Percentiles rank a stretch among this genome's conserved stretches.
Conservation (phyloP, 2,329 filamentous ascomycete genomes). For the Pestalotiopsis sp. region DNA sequence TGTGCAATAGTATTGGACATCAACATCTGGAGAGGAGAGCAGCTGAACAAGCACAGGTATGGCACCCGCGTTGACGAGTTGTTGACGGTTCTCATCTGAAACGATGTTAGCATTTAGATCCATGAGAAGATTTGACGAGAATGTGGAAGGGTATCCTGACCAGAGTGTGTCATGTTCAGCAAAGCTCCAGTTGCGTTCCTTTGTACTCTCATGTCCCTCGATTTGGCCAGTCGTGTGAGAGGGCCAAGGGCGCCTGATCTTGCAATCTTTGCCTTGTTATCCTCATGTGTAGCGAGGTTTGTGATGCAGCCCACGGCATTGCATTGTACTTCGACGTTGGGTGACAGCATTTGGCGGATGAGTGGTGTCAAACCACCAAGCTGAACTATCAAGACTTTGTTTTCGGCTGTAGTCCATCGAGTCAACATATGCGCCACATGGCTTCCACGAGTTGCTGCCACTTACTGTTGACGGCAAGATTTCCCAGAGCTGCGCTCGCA, state of each 20-base stretch:
- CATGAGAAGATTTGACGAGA: conserved; percentile 18
- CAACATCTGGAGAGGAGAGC: conserved; percentile 88
- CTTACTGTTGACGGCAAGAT: conserved; percentile 95
- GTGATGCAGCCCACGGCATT: conserved; percentile 99
- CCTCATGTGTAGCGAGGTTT: conserved; percentile 95
- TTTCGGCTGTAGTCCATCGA: conserved; percentile 72
- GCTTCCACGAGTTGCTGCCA: conserved; percentile 16
- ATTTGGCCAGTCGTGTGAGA: conserved; percentile 89
- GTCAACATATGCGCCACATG: not conserved
- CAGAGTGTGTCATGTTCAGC: conserved; percentile 98
- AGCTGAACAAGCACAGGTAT: conserved; percentile 96
- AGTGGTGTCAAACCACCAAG: conserved; percentile 88
- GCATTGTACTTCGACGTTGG: conserved; percentile 98
- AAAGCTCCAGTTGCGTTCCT: conserved; percentile 95
- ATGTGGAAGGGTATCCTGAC: conserved; percentile 51
- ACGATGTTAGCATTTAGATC: conserved; percentile 10
- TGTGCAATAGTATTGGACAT: conserved; percentile 99
- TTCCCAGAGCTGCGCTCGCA: conserved; percentile 92
- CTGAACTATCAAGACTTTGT: conserved; percentile 95
- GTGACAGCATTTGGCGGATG: conserved; percentile 97
- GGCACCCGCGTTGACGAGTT: conserved; percentile 96
- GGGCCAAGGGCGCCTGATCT: conserved; percentile 90
- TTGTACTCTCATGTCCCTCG: conserved; percentile 97
- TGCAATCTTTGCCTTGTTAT: conserved; percentile 99
- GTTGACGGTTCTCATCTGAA: conserved; percentile 92